A percentile compares a stretch with the other conserved stretches of the same genome.
Evolutionary conservation across 2,329 filamentous ascomycete genomes (phyloP).

Genomic region (Harringtonia aguacate): DNA sequence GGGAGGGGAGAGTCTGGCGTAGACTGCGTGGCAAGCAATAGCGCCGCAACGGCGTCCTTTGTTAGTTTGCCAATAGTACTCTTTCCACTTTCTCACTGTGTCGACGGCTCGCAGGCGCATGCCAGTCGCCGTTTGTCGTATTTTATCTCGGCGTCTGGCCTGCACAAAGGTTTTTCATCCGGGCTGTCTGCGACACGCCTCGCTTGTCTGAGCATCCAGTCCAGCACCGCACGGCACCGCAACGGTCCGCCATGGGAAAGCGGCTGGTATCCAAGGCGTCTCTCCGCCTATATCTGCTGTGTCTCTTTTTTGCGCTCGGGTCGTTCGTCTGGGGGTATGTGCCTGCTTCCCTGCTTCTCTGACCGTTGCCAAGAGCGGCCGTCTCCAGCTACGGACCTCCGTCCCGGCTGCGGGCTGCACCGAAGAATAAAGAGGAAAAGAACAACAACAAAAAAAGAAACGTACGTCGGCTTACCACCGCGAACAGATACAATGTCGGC

Average conservation of each 20-base stretch:
- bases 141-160: too few relatives aligned
- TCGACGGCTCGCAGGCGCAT: too few relatives aligned
- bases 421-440: too few relatives aligned
- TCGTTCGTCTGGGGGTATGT: conserved; percentile 45
- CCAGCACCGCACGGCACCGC: not conserved
- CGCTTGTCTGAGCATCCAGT: too few relatives aligned
- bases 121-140: too few relatives aligned
- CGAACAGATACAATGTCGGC: conserved; percentile 48
- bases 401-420: not conserved
- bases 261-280: conserved; percentile 22
- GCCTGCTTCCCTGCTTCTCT: not conserved
- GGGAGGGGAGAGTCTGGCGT: too few relatives aligned
- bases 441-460: too few relatives aligned
- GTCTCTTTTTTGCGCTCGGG: conserved; percentile 42
- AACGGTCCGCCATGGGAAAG: not conserved
- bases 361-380: too few relatives aligned
- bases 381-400: too few relatives aligned
- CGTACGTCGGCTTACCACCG: not conserved
- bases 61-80: not conserved
- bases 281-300: conserved; percentile 33
- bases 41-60: not conserved
- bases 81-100: not conserved
- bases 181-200: too few relatives aligned
- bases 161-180: too few relatives aligned
- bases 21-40: not conserved